Evolutionary conservation across 2,329 filamentous ascomycete species (phyloP), one percentile per base, ranked within the genome.

Genomic region (Beauveria sp.): DNA sequence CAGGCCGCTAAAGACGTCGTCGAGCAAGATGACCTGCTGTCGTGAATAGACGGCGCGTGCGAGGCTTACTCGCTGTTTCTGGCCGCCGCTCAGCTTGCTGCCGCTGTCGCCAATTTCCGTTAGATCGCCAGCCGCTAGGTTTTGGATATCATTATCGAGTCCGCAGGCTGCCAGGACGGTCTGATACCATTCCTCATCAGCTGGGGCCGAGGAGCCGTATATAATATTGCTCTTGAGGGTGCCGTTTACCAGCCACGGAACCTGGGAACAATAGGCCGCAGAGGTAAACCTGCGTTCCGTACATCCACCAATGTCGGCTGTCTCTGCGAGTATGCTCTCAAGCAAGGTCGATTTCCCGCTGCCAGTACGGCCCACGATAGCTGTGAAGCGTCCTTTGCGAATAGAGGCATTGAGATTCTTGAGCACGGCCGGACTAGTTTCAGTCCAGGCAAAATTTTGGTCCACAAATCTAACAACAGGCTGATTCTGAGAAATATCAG

Each of bases 1-100:
- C 2, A 76, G 66, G 1, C 72, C 72, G 2, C 70, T 73, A 10
- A 74, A 66, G 7, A 71, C 67, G 30, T 74, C 72, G 30, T 74
- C 72, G 2, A 74, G 61, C 3, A 74, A 60, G 3, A 72, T 55
- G 5, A 72, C 55, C 2, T 58, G 34, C 14, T 63, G 63, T 16
- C 63, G 55, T 0, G 67, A 65, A 34, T 67, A 70, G 0, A 70
- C 51, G 10, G 69, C 68, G 5, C 69, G 64, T 3, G 68, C 69
- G 5, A 70, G 58, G 8, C 66, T 64, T 7, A 70, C 62, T 10
- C 68, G 65, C 59, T 67, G 65, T 20, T 66, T 65, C 61, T 70
- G 68, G 2, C 69, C 69, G 9, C 68, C 69, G 47, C 67, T 69
- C 0, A 70, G 62, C 37, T 48, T 51, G 37, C 22, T 51, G 18